Base-by-base conservation (phyloP, 768 basidiomycete species). In the Leccinum boreale region DNA sequence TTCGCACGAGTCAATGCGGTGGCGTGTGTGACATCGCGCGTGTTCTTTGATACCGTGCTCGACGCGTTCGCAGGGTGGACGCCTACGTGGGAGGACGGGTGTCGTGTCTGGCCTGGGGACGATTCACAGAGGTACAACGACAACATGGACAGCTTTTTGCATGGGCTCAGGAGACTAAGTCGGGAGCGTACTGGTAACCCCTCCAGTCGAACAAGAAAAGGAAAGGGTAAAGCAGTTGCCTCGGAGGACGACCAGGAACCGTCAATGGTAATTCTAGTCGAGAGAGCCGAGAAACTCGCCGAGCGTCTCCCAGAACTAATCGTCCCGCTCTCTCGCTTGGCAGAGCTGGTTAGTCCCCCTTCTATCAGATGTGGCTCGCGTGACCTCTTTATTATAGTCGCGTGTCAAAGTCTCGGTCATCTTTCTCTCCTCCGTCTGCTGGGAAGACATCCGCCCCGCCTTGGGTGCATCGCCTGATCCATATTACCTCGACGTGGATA, bases 401-500 rank as follows among this genome's bases (percentile, higher is more conserved):
- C 78, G 75, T 53, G 69, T 87, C 9, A 81, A 85, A 28, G 61
- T 91, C 29, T 80, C 79, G 2, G 81, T 85, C 0, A 73, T 92
- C 5, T 79, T 90, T 51, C 65, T 89, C 17, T 91, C 89, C 2
- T 78, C 81, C 52, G 77, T 81, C 9, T 77, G 78, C 14, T 92
- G 91, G 90, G 82, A 85, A 53, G 83, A 89, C 58, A 79, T 90
- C 50, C 80, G 82, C n/a, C 89, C 89, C 2, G 70, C 84, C 0
- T 69, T 86, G 1, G 89, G 87, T 8, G 85, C 87, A 5, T 80
- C 89, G 3, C 83, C 85, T 1, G 87, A 90, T 63, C 91, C 91
- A 0, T 90, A 84, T 64, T 83, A 81, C 63, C 66, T 92, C 21
- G 81, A 85, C 57, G 72, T 89, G 0, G 70, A 76, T 1, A 75